Base-by-base conservation (phyloP, 208 protist genomes). In the Tritrichomonas musculus region DNA sequence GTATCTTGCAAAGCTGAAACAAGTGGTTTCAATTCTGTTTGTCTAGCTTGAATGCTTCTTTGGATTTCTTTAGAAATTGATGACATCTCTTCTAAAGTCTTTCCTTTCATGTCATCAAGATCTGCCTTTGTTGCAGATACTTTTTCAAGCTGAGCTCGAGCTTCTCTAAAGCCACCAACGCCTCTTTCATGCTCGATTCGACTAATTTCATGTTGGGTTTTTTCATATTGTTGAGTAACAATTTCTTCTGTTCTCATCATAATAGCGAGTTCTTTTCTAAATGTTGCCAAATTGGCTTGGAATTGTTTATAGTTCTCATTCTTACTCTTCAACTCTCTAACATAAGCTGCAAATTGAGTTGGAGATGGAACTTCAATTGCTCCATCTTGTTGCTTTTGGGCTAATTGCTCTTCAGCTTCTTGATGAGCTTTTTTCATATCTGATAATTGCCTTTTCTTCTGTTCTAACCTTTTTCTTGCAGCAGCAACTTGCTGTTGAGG, bases 171-270 rank as follows among this genome's bases (percentile, higher is more conserved):
- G 13, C 73, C 73, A 20, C 14, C n/a, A 36, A 82, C 41, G n/a
- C 73, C 73, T n/a, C 41, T 47, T 36, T 82, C 39, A 20, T 82
- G n/a, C 41, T 82, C 73, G 8, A 82, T 82, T 3, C 41, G 33
- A 11, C n/a, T 20, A 44, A 82, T 50, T 44, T 82, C 73, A 20
- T 82, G 20, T 50, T 82, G 73, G 50, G 41, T 20, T 20, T 49
- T 50, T 25, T 49, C 41, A 8, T 82, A 41, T 20, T 82, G 73
- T 20, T 3, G 5, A 20, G 30, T 50, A 11, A 82, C 73, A 0
- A 82, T 49, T n/a, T 25, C 73, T 53, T 82, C 73, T 33, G 73
- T 82, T 82, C 73, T 47, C 73, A 82, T 82, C 11, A 82, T 44
- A 8, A 82, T 82, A n/a, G 73, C 73, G 41, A 82, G 41, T 30